Conservation (phyloP, 2,329 filamentous ascomycete species). For the Akanthomyces dipterigenus region DNA sequence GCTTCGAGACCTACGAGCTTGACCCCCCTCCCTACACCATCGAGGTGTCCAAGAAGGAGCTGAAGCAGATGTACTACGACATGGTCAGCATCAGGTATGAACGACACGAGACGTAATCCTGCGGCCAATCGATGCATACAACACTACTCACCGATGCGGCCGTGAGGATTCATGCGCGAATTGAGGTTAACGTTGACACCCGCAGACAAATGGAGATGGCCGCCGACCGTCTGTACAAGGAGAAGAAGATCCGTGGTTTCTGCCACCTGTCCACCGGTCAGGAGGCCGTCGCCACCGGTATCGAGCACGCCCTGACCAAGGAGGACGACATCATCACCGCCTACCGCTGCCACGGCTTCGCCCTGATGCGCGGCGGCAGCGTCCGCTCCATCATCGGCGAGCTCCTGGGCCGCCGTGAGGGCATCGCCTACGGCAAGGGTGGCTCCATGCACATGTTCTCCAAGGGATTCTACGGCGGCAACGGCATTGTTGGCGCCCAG, state of each 20-base stretch:
- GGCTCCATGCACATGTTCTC: conserved; percentile 99
- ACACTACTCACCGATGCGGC: too few species aligned
- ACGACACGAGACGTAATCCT: conserved; percentile 3
- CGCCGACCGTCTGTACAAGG: conserved; percentile 97
- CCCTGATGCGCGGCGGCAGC: conserved; percentile 87
- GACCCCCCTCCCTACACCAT: conserved; percentile 92
- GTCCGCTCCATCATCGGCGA: conserved; percentile 94
- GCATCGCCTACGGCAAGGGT: conserved; percentile 98
- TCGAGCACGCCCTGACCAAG: conserved; percentile 91
- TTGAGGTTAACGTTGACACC: conserved; percentile 21
- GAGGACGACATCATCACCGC: conserved; percentile 93
- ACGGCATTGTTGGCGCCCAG: conserved; percentile 98
- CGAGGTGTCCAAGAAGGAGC: conserved; percentile 90
- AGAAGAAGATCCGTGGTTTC: conserved; percentile 99
- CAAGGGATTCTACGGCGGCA: conserved; percentile 95
- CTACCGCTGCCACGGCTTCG: conserved; percentile 98
- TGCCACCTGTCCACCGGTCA: conserved; percentile 97
- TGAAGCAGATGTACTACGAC: conserved; percentile 98
- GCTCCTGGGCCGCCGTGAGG: conserved; percentile 87
- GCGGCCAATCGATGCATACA: background rate
- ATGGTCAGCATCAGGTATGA: conserved; percentile 90
- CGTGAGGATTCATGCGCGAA: background rate
- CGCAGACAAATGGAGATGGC: conserved; percentile 98
- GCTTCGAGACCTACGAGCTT: conserved; percentile 98
- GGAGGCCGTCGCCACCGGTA: conserved; percentile 94